Conservation (phyloP, 495 filamentous ascomycete genomes). For the Letharia columbiana region DNA sequence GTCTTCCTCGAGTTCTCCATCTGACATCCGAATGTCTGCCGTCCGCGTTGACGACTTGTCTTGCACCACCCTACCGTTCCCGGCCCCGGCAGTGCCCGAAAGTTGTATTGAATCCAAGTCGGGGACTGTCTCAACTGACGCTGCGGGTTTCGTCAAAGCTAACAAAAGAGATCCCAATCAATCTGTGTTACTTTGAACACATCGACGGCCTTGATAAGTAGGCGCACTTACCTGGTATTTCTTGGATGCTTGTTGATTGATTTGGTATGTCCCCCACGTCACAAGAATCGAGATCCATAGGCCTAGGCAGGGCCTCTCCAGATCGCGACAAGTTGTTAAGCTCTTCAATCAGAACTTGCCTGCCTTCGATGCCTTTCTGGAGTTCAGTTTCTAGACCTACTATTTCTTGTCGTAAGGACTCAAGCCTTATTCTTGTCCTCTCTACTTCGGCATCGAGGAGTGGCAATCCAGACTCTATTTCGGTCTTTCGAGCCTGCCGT, state of each 20-base stretch:
- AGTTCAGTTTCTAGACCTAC: constrained; percentile 51
- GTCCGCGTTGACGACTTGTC: constrained; percentile 1
- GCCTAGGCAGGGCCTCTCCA: constrained; percentile 5
- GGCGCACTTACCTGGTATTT: constrained; percentile 11
- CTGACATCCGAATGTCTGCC: background rate
- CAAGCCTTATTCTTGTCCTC: constrained; percentile 40
- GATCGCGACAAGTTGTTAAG: constrained; percentile 14
- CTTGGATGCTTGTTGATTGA: constrained; percentile 7
- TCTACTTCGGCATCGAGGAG: constrained; percentile 48
- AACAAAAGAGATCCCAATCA: constrained; percentile 5
- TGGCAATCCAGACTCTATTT: constrained; percentile 51
- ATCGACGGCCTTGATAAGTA: constrained; percentile 6
- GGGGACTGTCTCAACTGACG: background rate
- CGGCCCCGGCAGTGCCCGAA: background rate
- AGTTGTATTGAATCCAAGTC: background rate
- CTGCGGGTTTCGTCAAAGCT: background rate
- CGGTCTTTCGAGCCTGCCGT: constrained; percentile 37
- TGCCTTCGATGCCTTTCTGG: constrained; percentile 37
- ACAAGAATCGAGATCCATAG: background rate
- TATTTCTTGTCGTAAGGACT: constrained; percentile 48
- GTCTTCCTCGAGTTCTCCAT: constrained; percentile 22
- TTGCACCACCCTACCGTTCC: background rate
- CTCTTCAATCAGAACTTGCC: constrained; percentile 30
- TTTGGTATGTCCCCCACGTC: constrained; percentile 30
- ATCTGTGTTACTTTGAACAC: constrained; percentile 4